Base-by-base conservation (phyloP, 495 filamentous ascomycete genomes). In the Talaromyces proteolyticus region DNA sequence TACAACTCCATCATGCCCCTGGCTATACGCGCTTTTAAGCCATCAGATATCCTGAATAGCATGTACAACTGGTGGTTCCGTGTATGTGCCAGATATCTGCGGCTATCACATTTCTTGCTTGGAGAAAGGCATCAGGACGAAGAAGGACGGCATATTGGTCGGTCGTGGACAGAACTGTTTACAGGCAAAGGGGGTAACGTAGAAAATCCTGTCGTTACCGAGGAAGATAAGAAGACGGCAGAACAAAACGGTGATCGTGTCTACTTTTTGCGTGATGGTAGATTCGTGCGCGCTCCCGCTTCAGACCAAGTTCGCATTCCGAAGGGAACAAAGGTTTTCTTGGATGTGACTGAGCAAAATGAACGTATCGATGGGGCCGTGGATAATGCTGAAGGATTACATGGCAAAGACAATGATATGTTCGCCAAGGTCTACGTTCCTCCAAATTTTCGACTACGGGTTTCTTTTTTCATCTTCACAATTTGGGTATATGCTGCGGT, bases 31-130 rank as follows among this genome's bases (percentile, higher is more conserved):
- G 82, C 87, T 56, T 83, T 93, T 68, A 87, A 85, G 60, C 94
- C 93, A 3, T 87, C 88, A 22, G 85, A 93, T 57, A 85, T 78
- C 3, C 68, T 99, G 6, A 86, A 94, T 53, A 74, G 74, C 23
- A 81, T 95, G 71, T 99, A 96, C 61, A 82, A 79, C 38, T 97
- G 93, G 93, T 97, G 92, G 91, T 96, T 99, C 67, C 85, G 84
- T 53, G 80, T 79, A 54, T 96, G 91, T 61, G 92, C 91, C 1
- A 77, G 88, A 18, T 67, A 76, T 48, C 69, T 99, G 18, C 78
- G 93, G 41, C 70, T 99, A 51, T 89, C 88, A 14, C 83, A 90
- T 69, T 99, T 99, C 62, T 80, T 99, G 54, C 96, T 99, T 57
- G 88, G 86, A 2, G 87, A 95, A 42, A 78, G 86, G 55, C 75